These are phyloP conservation scores for Globisporangium parvum DNA, from an alignment of 352 stramenopile genomes.

Conservation along the genomic window DNA sequence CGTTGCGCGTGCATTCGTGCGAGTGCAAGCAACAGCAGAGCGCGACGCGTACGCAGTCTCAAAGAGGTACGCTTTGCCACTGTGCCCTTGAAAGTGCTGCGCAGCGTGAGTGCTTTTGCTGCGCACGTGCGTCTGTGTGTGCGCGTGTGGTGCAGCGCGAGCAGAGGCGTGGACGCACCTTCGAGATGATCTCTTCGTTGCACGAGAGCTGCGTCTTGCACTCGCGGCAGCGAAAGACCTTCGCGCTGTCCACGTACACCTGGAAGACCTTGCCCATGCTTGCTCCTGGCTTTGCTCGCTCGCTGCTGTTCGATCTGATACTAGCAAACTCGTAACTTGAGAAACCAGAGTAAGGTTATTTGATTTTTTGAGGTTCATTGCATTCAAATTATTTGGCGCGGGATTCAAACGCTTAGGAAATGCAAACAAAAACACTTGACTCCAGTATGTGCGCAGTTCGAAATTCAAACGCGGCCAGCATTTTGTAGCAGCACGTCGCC, in stretches of 20 bases:
- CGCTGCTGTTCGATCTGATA: too few relatives aligned
- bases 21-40: background rate
- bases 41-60: conserved; percentile 60
- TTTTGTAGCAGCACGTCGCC: conserved; percentile 15
- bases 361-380: background rate
- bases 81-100: conserved; percentile 75
- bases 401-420: conserved; percentile 9
- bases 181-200: conserved; percentile 93
- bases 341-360: too few relatives aligned
- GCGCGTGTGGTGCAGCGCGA: too few relatives aligned
- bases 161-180: conserved; percentile 44
- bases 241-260: conserved; percentile 87
- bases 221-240: conserved; percentile 88
- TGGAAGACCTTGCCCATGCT: conserved; percentile 81
- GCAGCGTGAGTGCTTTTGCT: too few relatives aligned
- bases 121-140: too few relatives aligned
- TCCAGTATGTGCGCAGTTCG: conserved; percentile 21
- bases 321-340: too few relatives aligned
- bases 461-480: conserved; percentile 27
- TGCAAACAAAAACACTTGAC: conserved; percentile 22
- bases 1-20: background rate
- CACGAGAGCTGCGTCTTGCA: conserved; percentile 89
- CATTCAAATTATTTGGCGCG: conserved; percentile 6
- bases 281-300: too few relatives aligned
- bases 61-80: conserved; percentile 91